Base-by-base conservation (phyloP, 2,329 filamentous ascomycete species). In the Apiospora rasikravindrae region DNA sequence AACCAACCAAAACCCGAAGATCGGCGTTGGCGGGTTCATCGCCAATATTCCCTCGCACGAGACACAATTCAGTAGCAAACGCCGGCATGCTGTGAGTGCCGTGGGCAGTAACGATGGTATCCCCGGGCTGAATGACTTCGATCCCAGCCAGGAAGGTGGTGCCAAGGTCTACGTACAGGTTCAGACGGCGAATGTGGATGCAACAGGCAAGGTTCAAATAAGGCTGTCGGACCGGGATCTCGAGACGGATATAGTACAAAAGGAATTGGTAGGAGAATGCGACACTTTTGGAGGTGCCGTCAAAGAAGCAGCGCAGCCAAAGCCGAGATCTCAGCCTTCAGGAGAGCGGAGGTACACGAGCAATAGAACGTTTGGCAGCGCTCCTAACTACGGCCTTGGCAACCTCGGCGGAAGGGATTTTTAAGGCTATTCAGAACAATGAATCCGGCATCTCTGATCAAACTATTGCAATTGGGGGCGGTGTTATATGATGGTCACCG, bases 21-120 rank as follows among this genome's bases (percentile, higher is more conserved):
- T 90, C 51, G 88, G 88, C 77, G 80, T 90, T 47, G 88, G 85
- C 71, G 89, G 89, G 72, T 88, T 91, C 75, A 80, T 90, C 42
- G 82, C 82, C 40, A 80, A 85, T 45, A 80, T 82, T 0, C 84
- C 85, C 8, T 69, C 76, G 16, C 83, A 83, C 33, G 83, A 87
- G 73, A 83, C 82, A n/a, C 76, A 80, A 29, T 86, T 84, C 78
- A 69, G 51, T 57, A 29, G 14, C 19, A 64, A 33, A n/a, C 57
- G 57, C 19, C 57, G 29, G 33, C 19, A n/a, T n/a, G 33, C 8
- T 1, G 0, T 14, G 40, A 45, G 42, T n/a, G 67, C 67, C 40
- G 67, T 69, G 42, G 29, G n/a, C 7, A 24, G 5, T 33, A 24
- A n/a, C n/a, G n/a, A 44, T 6, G 44, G 73, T 44, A 73, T 81